Percentiles rank a stretch among this genome's conserved stretches.
Conservation (phyloP, 176 grass and related monocot species). For the Oryza australiensis region DNA sequence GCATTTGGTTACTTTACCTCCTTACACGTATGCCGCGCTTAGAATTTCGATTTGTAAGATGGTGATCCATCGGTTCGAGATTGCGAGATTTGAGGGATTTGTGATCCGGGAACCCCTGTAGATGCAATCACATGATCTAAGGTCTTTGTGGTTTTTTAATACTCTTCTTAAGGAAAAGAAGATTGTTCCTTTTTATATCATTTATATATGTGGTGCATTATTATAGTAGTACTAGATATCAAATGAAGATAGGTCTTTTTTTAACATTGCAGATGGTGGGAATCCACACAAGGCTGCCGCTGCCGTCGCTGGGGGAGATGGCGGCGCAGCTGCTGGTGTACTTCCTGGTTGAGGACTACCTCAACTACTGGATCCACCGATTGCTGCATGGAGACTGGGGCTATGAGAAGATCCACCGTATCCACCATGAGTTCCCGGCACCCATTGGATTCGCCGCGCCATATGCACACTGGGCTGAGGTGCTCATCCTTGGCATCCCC, state of each 20-base stretch:
- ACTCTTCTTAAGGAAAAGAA: not conserved
- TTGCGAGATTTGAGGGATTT: not conserved
- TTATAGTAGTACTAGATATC: not conserved
- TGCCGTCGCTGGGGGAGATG: constrained; percentile 78
- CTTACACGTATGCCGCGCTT: not conserved
- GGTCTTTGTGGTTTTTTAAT: not conserved
- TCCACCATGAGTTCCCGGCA: constrained; percentile 89
- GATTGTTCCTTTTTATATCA: not conserved
- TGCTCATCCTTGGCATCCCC: constrained; percentile 76
- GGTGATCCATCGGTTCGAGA: constrained; percentile 20
- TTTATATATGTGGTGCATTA: not conserved
- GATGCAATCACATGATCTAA: constrained; percentile 13
- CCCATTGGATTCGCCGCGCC: constrained; percentile 83
- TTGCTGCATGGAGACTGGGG: constrained; percentile 80
- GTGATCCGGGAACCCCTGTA: constrained; percentile 32
- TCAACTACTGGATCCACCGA: constrained; percentile 87
- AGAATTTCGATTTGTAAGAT: not conserved
- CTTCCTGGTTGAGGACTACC: constrained; percentile 88
- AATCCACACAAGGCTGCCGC: constrained; percentile 60
- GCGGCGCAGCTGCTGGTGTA: constrained; percentile 70
- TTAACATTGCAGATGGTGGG: constrained; percentile 64
- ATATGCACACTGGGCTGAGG: constrained; percentile 88
- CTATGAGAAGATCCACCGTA: constrained; percentile 74
- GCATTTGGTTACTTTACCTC: not conserved
- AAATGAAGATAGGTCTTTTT: not conserved